Base-by-base conservation (phyloP, 768 basidiomycete species). In the Heimioporus sp. region DNA sequence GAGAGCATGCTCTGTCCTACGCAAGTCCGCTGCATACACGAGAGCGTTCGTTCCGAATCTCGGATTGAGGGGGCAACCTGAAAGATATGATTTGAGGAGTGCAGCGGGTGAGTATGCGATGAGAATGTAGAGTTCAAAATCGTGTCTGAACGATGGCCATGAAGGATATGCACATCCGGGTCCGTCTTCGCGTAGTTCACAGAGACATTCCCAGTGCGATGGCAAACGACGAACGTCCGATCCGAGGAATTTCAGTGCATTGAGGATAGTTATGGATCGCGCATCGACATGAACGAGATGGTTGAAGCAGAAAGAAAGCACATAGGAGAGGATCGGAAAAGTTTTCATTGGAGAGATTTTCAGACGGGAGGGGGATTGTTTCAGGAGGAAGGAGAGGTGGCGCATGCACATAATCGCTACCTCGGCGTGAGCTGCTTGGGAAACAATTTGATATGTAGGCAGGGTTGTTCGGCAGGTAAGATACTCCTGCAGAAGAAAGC, bases 401-500 rank as follows among this genome's bases (percentile, higher is more conserved):
- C 16, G 15, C 45, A 46, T 35, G 34, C 45, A 46, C 12, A 46
- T 8, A 10, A 36, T n/a, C 10, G n/a, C 17, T 10, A 46, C 19
- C 6, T 24, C n/a, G 2, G 32, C 45, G 10, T 46, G 45, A 10
- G 45, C 45, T 1, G 21, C 8, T 11, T 20, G 45, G 12, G 30
- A 15, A 16, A 21, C 36, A 12, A 46, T 34, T 7, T 21, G 34
- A 38, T 24, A 47, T n/a, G 19, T 21, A 8, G 35, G 24, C 15
- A 45, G 11, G 9, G 42, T 21, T 17, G 13, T 28, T 35, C 32
- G 34, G 10, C 36, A 10, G 10, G 32, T 38, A 19, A 54, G 41
- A n/a, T 54, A 54, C 19, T 54, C 52, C 52, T 54, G 40, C 35
- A 36, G 35, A 16, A 12, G 12, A 36, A 16, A 36, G 11, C 16